Base-by-base conservation (phyloP, 2,329 filamentous ascomycete genomes). In the Aaosphaeria arxii region DNA sequence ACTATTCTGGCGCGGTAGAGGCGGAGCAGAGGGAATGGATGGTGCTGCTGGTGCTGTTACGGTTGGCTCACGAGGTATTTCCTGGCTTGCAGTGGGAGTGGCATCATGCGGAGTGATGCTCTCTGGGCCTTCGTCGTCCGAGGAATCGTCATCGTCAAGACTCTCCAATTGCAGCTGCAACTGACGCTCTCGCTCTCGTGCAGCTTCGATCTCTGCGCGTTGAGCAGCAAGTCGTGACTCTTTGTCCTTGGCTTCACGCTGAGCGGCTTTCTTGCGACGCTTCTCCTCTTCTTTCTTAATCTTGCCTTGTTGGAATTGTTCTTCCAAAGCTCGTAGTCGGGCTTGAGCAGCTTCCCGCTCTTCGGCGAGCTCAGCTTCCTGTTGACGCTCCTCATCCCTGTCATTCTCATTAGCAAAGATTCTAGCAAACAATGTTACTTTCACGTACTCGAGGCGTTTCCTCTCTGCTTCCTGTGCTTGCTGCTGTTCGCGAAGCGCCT, bases 231-330 rank as follows among this genome's bases (percentile, higher is more conserved):
- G 77, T 67, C 88, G 87, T 45, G 85, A 78, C 69, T 97, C 92
- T 67, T 95, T 91, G 61, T 96, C 89, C 70, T 90, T 92, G 6
- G 91, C 84, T 58, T 94, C 89, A 43, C 87, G 88, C 63, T 88
- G 79, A 7, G 91, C 91, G 24, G 90, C 92, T 74, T 96, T 91
- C 77, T 91, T 94, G 60, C 83, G 87, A 54, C 86, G 89, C 77
- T 95, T 96, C 74, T 96, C 94, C 70, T 99, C 94, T 58, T 95
- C 88, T 72, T 96, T 97, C 78, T 90, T 92, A 45, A 97, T 75
- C 75, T 97, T 99, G 62, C 91, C 90, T 66, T 91, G 89, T 54
- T 86, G 86, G 45, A 97, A 91, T 71, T 96, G 91, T 67, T 97
- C 91, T 71, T 99, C 91, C 6, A 99, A 82, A 11, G 90, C 91